Evolutionary conservation across 2,329 filamentous ascomycete genomes (phyloP).

Genomic region (Penicillium sumatraense): DNA sequence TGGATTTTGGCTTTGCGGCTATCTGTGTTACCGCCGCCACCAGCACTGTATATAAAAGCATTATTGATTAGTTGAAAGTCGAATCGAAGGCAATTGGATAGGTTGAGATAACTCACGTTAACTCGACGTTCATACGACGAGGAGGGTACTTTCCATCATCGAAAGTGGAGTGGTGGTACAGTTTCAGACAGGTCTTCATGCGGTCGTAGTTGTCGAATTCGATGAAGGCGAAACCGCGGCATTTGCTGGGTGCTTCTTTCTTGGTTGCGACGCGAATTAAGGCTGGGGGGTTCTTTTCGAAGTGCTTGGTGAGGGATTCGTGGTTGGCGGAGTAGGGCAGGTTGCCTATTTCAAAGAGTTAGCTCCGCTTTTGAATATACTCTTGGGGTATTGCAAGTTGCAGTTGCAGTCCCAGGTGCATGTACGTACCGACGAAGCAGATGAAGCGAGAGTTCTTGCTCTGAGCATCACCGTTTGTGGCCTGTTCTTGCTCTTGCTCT

Average conservation of each 20-base stretch:
- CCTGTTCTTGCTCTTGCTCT: conserved; percentile 17
- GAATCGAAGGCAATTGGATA: background rate
- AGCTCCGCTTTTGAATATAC: conserved; percentile 7
- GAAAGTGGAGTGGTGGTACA: conserved; percentile 86
- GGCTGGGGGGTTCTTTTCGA: conserved; percentile 72
- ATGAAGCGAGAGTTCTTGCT: conserved; percentile 66
- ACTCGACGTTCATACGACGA: conserved; percentile 87
- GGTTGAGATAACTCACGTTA: conserved; percentile 67
- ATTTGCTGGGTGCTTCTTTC: conserved; percentile 63
- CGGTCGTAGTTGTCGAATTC: conserved; percentile 85
- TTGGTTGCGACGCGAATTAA: conserved; percentile 75
- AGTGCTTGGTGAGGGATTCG: conserved; percentile 73
- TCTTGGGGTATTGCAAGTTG: background rate
- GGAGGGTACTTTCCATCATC: conserved; percentile 58
- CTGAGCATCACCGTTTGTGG: conserved; percentile 14
- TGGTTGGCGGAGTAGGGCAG: conserved; percentile 82
- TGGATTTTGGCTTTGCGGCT: conserved; percentile 75
- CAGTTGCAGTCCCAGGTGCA: too few relatives aligned
- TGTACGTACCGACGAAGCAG: conserved; percentile 69
- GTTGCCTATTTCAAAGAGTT: conserved; percentile 69
- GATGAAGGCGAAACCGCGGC: conserved; percentile 81
- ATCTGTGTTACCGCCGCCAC: conserved; percentile 74
- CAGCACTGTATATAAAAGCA: conserved; percentile 64
- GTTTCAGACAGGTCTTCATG: conserved; percentile 90
- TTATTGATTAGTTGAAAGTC: too few relatives aligned